Evolutionary conservation across 2,329 filamentous ascomycete genomes (phyloP).

Genomic region (Didymella lethalis): DNA sequence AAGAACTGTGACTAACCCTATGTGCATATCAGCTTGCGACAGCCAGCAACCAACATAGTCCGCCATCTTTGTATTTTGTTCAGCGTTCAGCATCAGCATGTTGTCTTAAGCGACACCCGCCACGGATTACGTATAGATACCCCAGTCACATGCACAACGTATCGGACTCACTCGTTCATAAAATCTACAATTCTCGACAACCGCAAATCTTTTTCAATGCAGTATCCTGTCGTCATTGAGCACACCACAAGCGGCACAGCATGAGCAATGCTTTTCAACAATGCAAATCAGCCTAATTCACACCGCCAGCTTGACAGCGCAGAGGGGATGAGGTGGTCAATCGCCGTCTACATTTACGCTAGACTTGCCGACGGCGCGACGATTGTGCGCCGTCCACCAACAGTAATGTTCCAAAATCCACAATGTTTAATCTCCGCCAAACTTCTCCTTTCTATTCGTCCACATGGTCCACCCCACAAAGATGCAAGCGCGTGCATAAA

Average conservation of each 20-base stretch:
- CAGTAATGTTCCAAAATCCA: constrained; percentile 15
- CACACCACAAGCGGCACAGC: constrained; percentile 6
- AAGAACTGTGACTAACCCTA: constrained; percentile 18
- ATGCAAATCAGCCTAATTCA: background rate
- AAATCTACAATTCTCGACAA: background rate
- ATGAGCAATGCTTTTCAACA: background rate
- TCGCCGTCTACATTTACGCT: constrained; percentile 14
- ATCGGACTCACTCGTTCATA: constrained; percentile 11
- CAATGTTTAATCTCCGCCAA: constrained; percentile 13
- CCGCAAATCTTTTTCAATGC: background rate
- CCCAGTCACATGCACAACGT: constrained; percentile 18
- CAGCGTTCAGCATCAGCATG: constrained; percentile 19
- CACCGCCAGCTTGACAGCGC: background rate
- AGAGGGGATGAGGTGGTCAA: background rate
- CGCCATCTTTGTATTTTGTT: constrained; percentile 14
- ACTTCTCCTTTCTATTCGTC: constrained; percentile 12
- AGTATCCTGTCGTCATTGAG: constrained; percentile 4
- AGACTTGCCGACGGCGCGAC: constrained; percentile 3
- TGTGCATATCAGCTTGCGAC: constrained; percentile 16
- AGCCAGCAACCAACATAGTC: constrained; percentile 17
- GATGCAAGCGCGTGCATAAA: constrained; percentile 1
- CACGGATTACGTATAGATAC: constrained; percentile 21
- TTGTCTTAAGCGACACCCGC: constrained; percentile 11
- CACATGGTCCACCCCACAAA: constrained; percentile 4
- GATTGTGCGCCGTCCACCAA: constrained; percentile 10